Base-by-base conservation (phyloP, 2,329 filamentous ascomycete genomes). In the Penicillium freii region DNA sequence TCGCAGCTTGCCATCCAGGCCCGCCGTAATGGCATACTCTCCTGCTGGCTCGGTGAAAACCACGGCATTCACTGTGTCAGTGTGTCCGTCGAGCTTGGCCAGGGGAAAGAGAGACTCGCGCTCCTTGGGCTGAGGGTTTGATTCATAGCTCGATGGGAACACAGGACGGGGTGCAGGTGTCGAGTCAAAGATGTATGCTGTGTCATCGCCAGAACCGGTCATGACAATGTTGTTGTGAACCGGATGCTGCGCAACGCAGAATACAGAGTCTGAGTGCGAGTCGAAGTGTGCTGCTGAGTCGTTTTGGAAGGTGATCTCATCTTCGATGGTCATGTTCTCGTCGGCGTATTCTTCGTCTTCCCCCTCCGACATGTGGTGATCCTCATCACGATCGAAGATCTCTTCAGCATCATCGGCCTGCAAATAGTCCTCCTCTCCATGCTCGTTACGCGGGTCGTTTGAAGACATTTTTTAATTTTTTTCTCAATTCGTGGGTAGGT, bases 261-360 rank as follows among this genome's bases (percentile, higher is more conserved):
- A 99, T 70, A 99, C 89, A 59, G 89, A 92, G 82, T 97, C 92
- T 66, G 87, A 89, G 79, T 97, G 91, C 36, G 78, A 76, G 79
- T 97, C 94, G 71, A 97, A 97, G 80, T 96, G 93, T 59, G 91
- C 93, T 64, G 88, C 82, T 64, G 91, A 95, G 81, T 99, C 93
- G 81, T 97, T 99, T 62, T 94, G 86, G 7, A 97, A 82, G 42
- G 85, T 78, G 42, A 97, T 86, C 73, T 88, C 79, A 51, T 80
- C 75, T 54, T 75, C 71, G 50, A 64, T 68, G 42, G 52, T 62
- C 66, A 87, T 83, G 29, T 80, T 78, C 36, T 80, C 77, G 51
- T 83, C 82, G 29, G 76, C 82, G 44, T 81, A 81, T 45, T 83
- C 84, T 44, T 81, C 36, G 19, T 39, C 82, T 31, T 90, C 88